Conservation (phyloP, 2,329 filamentous ascomycete genomes). For the Diaporthe velutina region DNA sequence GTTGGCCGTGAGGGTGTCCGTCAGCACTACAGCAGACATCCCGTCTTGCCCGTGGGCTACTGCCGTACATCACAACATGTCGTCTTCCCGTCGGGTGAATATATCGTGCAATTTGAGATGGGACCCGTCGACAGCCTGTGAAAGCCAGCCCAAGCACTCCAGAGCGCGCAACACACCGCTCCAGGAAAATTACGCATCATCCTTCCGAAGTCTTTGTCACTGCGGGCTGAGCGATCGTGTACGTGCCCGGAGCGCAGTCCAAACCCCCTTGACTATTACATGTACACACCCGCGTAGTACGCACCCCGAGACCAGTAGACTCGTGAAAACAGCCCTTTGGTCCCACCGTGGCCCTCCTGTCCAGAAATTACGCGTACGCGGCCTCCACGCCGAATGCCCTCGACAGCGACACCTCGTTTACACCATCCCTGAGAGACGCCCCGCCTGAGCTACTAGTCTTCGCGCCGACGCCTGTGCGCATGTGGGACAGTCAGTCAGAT, state of each 20-base stretch:
- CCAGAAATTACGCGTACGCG: not conserved
- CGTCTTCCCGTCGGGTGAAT: conserved; percentile 12
- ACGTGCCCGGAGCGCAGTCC: not conserved
- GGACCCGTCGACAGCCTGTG: not conserved
- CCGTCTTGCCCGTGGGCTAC: not conserved
- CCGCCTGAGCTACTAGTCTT: not conserved
- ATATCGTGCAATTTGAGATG: conserved; percentile 17
- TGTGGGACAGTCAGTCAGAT: conserved; percentile 21
- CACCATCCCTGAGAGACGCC: not conserved
- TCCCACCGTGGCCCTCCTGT: not conserved
- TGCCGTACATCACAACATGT: conserved; percentile 9
- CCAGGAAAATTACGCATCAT: not conserved
- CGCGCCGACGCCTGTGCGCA: not conserved
- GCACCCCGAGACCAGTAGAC: not conserved
- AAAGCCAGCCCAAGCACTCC: not conserved
- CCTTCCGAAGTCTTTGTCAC: not conserved
- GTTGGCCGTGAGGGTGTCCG: conserved; percentile 5
- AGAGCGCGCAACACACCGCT: not conserved
- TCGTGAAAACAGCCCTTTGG: not conserved
- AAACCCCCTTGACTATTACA: not conserved
- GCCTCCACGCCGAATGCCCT: not conserved
- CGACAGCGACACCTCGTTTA: not conserved
- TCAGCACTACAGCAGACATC: conserved; percentile 22
- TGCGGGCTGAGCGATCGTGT: not conserved
- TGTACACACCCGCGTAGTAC: not conserved